phyloP scores from a whole-genome alignment of 148 eudicot genomes.

The Vaccinium corymbosum region DNA sequence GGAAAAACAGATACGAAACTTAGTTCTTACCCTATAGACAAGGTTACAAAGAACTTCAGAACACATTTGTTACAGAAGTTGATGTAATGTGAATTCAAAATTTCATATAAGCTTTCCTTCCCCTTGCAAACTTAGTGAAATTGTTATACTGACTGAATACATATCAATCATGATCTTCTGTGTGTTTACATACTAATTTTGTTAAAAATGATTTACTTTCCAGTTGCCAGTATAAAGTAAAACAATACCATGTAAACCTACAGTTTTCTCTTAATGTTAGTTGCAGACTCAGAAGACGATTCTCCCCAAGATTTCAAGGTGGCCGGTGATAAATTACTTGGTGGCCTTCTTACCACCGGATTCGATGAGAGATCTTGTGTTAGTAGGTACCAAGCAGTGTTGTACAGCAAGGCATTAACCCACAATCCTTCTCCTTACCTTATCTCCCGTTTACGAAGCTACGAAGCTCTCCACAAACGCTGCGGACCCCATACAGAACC shows the following conservation, averaged over 20 bases:
- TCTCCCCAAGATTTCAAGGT: conserved; percentile 13
- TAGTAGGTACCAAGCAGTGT: conserved; percentile 66
- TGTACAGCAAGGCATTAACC: conserved; percentile 46
- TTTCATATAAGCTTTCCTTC: not conserved
- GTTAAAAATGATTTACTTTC: not conserved
- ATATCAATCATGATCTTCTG: not conserved
- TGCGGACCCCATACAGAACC: conserved; percentile 83
- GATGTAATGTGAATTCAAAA: not conserved
- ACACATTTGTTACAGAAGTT: not conserved
- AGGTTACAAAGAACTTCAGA: not conserved
- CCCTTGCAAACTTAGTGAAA: not conserved
- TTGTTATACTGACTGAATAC: not conserved
- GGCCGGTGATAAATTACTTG: conserved; percentile 43
- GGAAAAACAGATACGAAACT: not conserved
- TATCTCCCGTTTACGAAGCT: conserved; percentile 68
- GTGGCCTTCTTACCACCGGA: conserved; percentile 55
- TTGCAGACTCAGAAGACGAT: conserved; percentile 23
- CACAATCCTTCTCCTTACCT: conserved; percentile 66
- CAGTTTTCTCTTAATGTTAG: conserved; percentile 6
- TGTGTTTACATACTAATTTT: not conserved
- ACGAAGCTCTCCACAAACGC: conserved; percentile 73
- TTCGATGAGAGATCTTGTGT: conserved; percentile 61
- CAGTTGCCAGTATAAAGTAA: not conserved
- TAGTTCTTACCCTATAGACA: not conserved
- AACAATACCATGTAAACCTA: not conserved